Percentiles rank a stretch among this genome's conserved stretches.
phyloP scores from a whole-genome alignment of 192 early-diverging fungal genomes.

The Gonapodya sp. region DNA sequence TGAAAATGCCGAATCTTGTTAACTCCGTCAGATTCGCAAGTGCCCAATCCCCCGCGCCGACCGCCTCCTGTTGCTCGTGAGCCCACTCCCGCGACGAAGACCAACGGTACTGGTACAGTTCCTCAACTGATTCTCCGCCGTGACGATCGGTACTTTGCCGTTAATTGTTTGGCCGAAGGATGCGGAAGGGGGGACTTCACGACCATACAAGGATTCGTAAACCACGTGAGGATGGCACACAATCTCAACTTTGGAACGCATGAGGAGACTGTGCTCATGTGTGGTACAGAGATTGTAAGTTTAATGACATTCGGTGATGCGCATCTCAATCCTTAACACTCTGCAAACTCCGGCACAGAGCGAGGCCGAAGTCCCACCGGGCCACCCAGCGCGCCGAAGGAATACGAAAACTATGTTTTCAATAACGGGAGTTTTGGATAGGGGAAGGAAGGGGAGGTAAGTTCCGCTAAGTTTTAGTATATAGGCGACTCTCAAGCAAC shows the following conservation, averaged over 20 bases:
- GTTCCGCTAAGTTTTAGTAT: background rate
- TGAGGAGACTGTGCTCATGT: slow-evolving; percentile 60
- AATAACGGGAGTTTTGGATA: background rate
- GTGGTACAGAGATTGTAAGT: slow-evolving; percentile 53
- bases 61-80: slow-evolving; percentile 1
- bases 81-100: no score
- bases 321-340: no score
- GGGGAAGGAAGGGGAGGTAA: background rate
- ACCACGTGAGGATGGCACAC: slow-evolving; percentile 71
- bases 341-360: slow-evolving; percentile 26
- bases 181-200: slow-evolving; percentile 69
- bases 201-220: slow-evolving; percentile 77
- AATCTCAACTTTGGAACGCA: slow-evolving; percentile 61
- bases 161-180: slow-evolving; percentile 66
- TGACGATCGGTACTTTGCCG: background rate
- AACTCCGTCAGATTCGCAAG: background rate
- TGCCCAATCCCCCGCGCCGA: background rate
- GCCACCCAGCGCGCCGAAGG: slow-evolving; percentile 33
- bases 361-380: slow-evolving; percentile 41
- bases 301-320: background rate
- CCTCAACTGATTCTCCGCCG: background rate
- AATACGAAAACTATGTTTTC: background rate
- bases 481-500: background rate
- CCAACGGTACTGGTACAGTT: no score
- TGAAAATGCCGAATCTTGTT: no score